A percentile compares a stretch with the other conserved stretches of the same genome.
Evolutionary conservation across 331 rosid species (phyloP).

Genomic region (Malus hybrid): DNA sequence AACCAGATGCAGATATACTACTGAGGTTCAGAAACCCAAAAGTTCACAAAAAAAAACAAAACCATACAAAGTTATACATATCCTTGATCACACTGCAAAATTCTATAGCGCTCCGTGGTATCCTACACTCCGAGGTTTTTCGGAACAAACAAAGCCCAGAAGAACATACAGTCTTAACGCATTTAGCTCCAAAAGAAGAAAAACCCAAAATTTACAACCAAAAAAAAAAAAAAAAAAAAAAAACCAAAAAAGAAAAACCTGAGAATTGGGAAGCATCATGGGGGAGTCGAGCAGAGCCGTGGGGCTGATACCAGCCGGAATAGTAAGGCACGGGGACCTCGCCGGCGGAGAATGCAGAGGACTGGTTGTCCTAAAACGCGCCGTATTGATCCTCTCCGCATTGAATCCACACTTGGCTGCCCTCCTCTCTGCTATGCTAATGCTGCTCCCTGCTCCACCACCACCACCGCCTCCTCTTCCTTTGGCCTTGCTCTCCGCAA

Average conservation of each 20-base stretch:
- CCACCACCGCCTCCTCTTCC: not conserved
- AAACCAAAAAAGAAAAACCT: constrained; percentile 23
- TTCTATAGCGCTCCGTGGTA: too few species aligned
- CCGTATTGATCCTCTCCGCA: constrained; percentile 44
- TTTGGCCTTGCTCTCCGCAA: not conserved
- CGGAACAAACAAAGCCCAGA: not conserved
- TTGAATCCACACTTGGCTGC: constrained; percentile 49
- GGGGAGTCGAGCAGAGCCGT: constrained; percentile 73
- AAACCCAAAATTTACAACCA: not conserved
- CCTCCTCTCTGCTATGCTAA: constrained; percentile 65
- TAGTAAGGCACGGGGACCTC: constrained; percentile 48
- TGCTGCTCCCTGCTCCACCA: not conserved
- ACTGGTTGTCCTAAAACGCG: constrained; percentile 27
- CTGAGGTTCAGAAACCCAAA: not conserved
- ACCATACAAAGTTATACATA: not conserved
- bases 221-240: not conserved
- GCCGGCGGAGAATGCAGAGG: constrained; percentile 29
- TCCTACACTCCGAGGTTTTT: too few species aligned
- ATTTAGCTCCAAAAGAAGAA: not conserved
- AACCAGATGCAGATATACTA: too few species aligned
- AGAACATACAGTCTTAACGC: not conserved
- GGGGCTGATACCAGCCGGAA: constrained; percentile 71
- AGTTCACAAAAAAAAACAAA: not conserved
- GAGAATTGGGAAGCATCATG: constrained; percentile 60
- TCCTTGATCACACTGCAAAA: not conserved